Evolutionary conservation across 768 basidiomycete species (phyloP).

Genomic region (Boletus rubroflammeus): DNA sequence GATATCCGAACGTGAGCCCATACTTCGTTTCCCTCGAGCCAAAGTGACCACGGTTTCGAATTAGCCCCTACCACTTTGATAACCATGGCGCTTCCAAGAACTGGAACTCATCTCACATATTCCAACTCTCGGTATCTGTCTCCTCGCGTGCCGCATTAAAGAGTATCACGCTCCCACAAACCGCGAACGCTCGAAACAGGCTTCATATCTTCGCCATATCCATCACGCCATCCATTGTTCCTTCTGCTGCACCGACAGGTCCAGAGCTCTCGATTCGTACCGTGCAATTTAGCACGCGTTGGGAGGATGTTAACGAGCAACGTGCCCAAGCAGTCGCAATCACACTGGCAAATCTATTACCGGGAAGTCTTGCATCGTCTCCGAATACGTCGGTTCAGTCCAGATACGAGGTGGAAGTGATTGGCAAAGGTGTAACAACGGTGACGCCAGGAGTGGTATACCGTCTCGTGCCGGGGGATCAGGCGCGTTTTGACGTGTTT

Average conservation of each 20-base stretch:
- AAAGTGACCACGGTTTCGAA: background rate
- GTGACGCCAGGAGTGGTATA: slow-evolving; percentile 38
- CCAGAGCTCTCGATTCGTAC: slow-evolving; percentile 40
- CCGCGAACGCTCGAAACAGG: slow-evolving; percentile 26
- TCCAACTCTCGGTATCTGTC: slow-evolving; percentile 43
- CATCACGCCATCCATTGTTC: slow-evolving; percentile 33
- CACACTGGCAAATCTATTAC: slow-evolving; percentile 49
- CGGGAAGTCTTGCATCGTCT: slow-evolving; percentile 27
- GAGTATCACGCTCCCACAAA: slow-evolving; percentile 43
- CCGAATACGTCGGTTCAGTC: slow-evolving; percentile 32
- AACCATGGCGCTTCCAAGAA: slow-evolving; percentile 32
- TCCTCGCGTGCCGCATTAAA: slow-evolving; percentile 38
- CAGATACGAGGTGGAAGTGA: slow-evolving; percentile 36
- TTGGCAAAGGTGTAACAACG: slow-evolving; percentile 40
- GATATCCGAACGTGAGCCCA: slow-evolving; percentile 42
- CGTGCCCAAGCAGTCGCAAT: slow-evolving; percentile 49
- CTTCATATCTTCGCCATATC: slow-evolving; percentile 47
- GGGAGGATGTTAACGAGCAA: slow-evolving; percentile 37
- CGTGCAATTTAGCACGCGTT: slow-evolving; percentile 44
- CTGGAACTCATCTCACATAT: slow-evolving; percentile 43
- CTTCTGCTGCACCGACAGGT: slow-evolving; percentile 18
- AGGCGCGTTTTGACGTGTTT: slow-evolving; percentile 46
- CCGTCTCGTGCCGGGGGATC: slow-evolving; percentile 50
- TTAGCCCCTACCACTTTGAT: slow-evolving; percentile 46
- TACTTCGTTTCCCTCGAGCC: background rate